Conservation (phyloP, 2,329 filamentous ascomycete genomes). For the Cladosporium sp. region DNA sequence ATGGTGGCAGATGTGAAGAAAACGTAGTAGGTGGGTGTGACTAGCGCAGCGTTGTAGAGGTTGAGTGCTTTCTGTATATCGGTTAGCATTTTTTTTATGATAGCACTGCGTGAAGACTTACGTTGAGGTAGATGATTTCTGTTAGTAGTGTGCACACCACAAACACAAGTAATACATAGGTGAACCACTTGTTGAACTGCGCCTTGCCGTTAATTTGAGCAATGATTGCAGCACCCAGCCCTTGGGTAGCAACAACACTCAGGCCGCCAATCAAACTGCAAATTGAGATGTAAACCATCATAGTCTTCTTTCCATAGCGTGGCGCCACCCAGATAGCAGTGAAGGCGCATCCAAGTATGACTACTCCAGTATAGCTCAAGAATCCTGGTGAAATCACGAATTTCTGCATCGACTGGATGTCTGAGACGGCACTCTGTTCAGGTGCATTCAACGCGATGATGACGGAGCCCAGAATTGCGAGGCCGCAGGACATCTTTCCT, state of each 20-base stretch:
- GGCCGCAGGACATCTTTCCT: constrained; percentile 92
- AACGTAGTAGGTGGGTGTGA: constrained; percentile 98
- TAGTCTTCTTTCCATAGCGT: constrained; percentile 90
- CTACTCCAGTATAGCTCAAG: constrained; percentile 77
- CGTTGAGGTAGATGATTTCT: constrained; percentile 94
- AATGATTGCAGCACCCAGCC: constrained; percentile 85
- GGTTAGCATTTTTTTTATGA: constrained; percentile 25
- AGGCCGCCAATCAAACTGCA: constrained; percentile 93
- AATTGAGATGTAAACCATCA: constrained; percentile 96
- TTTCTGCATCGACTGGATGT: constrained; percentile 89
- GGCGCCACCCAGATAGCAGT: constrained; percentile 81
- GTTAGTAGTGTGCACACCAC: constrained; percentile 85
- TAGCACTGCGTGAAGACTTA: constrained; percentile 54
- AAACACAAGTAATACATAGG: constrained; percentile 89
- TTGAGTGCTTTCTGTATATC: constrained; percentile 90
- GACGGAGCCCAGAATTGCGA: constrained; percentile 89
- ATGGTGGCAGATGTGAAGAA: constrained; percentile 97
- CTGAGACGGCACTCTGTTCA: constrained; percentile 75
- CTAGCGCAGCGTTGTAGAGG: constrained; percentile 91
- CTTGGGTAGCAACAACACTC: constrained; percentile 93
- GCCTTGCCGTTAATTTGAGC: constrained; percentile 78
- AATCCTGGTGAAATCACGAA: constrained; percentile 88
- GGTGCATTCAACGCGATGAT: constrained; percentile 95
- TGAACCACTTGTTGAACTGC: constrained; percentile 97
- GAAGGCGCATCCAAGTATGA: constrained; percentile 72